Percentiles rank a stretch among this genome's conserved stretches.
Conservation (phyloP, 2,329 filamentous ascomycete genomes). For the Fusarium napiforme region DNA sequence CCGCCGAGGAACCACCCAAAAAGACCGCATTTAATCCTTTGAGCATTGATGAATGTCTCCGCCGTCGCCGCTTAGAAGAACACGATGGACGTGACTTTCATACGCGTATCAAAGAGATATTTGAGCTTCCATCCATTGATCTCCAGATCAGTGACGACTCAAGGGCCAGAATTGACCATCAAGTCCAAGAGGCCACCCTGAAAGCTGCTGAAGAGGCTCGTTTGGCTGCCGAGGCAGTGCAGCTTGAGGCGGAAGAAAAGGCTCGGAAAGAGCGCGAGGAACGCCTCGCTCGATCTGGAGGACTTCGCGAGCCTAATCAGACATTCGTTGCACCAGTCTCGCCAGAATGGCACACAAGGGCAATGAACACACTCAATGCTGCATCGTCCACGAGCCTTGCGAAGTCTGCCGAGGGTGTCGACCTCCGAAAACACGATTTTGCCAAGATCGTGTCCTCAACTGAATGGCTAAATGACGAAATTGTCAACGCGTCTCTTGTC, state of each 20-base stretch:
- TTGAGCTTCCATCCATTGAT: conserved; percentile 43
- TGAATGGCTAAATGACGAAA: conserved; percentile 81
- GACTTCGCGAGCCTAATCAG: conserved; percentile 46
- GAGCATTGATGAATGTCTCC: background rate
- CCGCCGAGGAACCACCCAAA: background rate
- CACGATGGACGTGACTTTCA: conserved; percentile 24
- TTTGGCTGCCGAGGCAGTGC: conserved; percentile 41
- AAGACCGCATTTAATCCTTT: background rate
- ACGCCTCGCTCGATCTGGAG: conserved; percentile 46
- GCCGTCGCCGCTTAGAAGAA: conserved; percentile 11
- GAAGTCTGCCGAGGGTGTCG: conserved; percentile 60
- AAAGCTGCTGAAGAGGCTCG: conserved; percentile 45
- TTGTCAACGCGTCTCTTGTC: conserved; percentile 74
- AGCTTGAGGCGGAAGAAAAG: conserved; percentile 39
- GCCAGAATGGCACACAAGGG: conserved; percentile 42
- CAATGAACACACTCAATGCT: conserved; percentile 49
- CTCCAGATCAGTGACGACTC: conserved; percentile 47
- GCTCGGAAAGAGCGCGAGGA: conserved; percentile 42
- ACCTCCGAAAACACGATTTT: conserved; percentile 69
- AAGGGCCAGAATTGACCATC: conserved; percentile 38
- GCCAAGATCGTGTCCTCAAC: conserved; percentile 65
- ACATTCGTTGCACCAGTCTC: conserved; percentile 46
- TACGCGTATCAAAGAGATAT: conserved; percentile 41
- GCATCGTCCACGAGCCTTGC: conserved; percentile 52
- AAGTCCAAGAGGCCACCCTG: conserved; percentile 40